phyloP scores from a whole-genome alignment of 2,329 filamentous ascomycete genomes.

The Bisporella sp. region DNA sequence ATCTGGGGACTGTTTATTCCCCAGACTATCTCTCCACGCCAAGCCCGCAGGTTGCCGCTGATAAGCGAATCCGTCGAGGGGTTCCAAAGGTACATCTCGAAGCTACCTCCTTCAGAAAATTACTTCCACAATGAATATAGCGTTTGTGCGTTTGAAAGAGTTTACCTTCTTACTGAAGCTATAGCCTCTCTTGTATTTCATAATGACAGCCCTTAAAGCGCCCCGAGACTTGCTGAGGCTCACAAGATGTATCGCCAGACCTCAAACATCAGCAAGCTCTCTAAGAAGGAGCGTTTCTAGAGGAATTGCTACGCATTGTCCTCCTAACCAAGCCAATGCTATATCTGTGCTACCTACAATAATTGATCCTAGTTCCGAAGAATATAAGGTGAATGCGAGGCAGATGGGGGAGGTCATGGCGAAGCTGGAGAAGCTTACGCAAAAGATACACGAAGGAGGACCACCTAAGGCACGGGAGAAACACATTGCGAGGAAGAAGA shows the following conservation, averaged over 20 bases:
- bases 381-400: constrained; percentile 73
- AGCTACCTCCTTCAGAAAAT: too few relatives aligned
- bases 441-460: constrained; percentile 68
- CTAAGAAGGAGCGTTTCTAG: constrained; percentile 5
- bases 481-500: constrained; percentile 82
- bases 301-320: constrained; percentile 66
- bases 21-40: too few relatives aligned
- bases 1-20: too few relatives aligned
- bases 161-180: too few relatives aligned
- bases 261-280: constrained; percentile 19
- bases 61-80: too few relatives aligned
- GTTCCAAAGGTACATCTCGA: too few relatives aligned
- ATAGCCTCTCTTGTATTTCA: too few relatives aligned
- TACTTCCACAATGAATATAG: too few relatives aligned
- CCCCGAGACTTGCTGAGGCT: constrained; percentile 39
- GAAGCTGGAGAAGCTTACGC: constrained; percentile 63
- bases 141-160: too few relatives aligned
- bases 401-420: constrained; percentile 70
- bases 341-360: constrained; percentile 72
- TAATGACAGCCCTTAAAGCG: constrained; percentile 42
- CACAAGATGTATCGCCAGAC: constrained; percentile 35
- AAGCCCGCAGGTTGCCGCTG: too few relatives aligned
- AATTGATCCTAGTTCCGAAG: constrained; percentile 69
- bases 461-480: constrained; percentile 78
- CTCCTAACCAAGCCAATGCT: constrained; percentile 72